phyloP scores from a whole-genome alignment of 306 rosid species.

The Styphnolobium japonicum region DNA sequence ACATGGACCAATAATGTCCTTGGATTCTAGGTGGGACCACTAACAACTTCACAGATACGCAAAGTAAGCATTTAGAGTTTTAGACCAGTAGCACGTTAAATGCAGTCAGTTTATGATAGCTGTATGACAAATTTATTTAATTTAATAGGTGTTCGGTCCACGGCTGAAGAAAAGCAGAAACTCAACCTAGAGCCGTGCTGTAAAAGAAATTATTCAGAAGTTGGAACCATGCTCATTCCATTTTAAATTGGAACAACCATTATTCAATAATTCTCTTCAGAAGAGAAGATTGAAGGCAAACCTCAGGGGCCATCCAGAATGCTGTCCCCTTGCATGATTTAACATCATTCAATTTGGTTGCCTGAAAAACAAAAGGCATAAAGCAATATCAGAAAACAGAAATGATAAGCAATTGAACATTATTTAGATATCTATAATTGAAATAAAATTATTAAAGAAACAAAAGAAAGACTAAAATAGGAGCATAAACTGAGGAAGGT shows the following conservation, averaged over 20 bases:
- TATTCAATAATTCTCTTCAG: not conserved
- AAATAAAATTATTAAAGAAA: constrained; percentile 1
- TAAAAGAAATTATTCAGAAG: constrained; percentile 12
- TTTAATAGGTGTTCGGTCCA: not conserved
- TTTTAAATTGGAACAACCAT: constrained; percentile 5
- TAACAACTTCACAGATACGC: not conserved
- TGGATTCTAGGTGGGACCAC: not conserved
- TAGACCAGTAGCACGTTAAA: not conserved
- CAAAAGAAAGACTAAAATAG: not conserved
- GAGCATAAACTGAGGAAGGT: constrained; percentile 12
- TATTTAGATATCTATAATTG: not conserved
- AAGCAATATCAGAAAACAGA: constrained; percentile 21
- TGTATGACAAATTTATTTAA: constrained; percentile 5
- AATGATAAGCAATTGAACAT: constrained; percentile 7
- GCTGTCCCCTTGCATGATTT: constrained; percentile 84
- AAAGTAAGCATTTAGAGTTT: not conserved
- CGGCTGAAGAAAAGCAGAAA: constrained; percentile 12
- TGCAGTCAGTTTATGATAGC: not conserved
- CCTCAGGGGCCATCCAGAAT: constrained; percentile 99
- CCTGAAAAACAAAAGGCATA: constrained; percentile 49
- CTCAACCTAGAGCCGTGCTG: not conserved
- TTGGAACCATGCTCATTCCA: not conserved
- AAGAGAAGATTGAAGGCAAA: constrained; percentile 44
- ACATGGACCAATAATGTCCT: not conserved
- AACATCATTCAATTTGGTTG: constrained; percentile 74